phyloP scores from a whole-genome alignment of 306 rosid genomes.

The Mimosa pudica region DNA sequence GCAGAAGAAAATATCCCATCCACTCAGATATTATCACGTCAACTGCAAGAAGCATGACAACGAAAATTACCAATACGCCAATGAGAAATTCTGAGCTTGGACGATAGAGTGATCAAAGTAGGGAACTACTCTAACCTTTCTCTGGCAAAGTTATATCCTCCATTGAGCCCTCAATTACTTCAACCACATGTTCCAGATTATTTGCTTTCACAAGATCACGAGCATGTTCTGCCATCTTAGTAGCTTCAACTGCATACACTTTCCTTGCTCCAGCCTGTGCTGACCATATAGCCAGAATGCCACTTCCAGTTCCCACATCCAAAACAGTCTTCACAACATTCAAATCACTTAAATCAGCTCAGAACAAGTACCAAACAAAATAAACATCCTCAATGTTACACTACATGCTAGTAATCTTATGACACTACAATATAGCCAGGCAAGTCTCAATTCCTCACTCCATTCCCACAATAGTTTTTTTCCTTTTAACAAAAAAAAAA shows the following conservation, averaged over 20 bases:
- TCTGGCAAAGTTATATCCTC: constrained; percentile 90
- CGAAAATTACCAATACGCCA: constrained; percentile 19
- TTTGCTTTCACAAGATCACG: constrained; percentile 77
- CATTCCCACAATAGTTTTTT: background rate
- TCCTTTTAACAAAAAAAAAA: background rate
- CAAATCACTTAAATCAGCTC: constrained; percentile 29
- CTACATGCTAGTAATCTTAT: background rate
- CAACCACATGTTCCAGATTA: constrained; percentile 66
- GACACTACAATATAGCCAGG: background rate
- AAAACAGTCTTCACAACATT: constrained; percentile 72
- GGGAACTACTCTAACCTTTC: constrained; percentile 63
- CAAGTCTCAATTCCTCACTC: background rate
- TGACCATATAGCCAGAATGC: constrained; percentile 98
- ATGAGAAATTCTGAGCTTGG: background rate
- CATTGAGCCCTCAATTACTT: constrained; percentile 88
- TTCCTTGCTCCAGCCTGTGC: constrained; percentile 98
- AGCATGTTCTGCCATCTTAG: constrained; percentile 95
- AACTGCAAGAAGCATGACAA: constrained; percentile 54
- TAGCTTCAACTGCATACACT: constrained; percentile 98
- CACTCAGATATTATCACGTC: constrained; percentile 98
- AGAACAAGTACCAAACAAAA: constrained; percentile 29
- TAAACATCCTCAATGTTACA: background rate
- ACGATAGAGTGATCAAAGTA: constrained; percentile 20
- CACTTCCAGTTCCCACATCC: constrained; percentile 99
- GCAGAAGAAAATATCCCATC: constrained; percentile 99